phyloP scores from a whole-genome alignment of 1,284 basidiomycete genomes.

The Cutaneotrichosporon dermatis region DNA sequence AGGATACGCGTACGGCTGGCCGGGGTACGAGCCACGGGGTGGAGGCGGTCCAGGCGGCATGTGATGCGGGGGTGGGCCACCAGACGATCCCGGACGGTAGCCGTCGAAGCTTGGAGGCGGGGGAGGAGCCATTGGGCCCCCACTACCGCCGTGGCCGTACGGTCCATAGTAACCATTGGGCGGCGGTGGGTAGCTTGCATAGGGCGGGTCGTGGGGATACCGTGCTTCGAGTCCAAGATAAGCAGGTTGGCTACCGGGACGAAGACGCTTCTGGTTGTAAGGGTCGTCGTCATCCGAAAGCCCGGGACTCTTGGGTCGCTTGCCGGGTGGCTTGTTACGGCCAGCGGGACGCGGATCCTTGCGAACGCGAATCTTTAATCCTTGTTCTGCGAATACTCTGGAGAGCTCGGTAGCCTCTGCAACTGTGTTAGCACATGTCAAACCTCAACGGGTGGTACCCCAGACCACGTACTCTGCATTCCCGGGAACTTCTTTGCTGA shows the following conservation, averaged over 20 bases:
- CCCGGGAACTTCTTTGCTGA: constrained; percentile 92
- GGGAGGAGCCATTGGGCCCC: constrained; percentile 13
- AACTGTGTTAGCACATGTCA: neutral
- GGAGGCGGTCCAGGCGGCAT: constrained; percentile 6
- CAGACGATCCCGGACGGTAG: constrained; percentile 12
- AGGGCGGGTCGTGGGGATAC: constrained; percentile 14
- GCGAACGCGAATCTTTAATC: constrained; percentile 85
- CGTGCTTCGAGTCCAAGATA: constrained; percentile 2
- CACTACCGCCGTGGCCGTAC: constrained; percentile 1
- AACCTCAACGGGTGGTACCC: no score
- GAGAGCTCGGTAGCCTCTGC: constrained; percentile 73
- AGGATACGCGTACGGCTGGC: constrained; percentile 4
- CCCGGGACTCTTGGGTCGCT: constrained; percentile 16
- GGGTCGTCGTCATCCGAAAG: constrained; percentile 19
- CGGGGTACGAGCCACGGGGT: constrained; percentile 8
- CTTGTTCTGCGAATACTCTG: constrained; percentile 81
- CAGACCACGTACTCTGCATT: constrained; percentile 56
- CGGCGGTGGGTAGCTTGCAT: constrained; percentile 12
- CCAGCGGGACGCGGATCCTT: constrained; percentile 58
- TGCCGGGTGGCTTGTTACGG: constrained; percentile 14
- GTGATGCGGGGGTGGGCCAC: constrained; percentile 12
- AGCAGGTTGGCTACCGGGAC: constrained; percentile 1
- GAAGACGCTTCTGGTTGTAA: constrained; percentile 6
- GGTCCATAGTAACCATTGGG: constrained; percentile 11
- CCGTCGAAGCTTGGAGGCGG: constrained; percentile 14